These are phyloP conservation scores for Beauveria scarabaeidicola DNA, from an alignment of 2,329 filamentous ascomycete genomes.

Conservation along the genomic window DNA sequence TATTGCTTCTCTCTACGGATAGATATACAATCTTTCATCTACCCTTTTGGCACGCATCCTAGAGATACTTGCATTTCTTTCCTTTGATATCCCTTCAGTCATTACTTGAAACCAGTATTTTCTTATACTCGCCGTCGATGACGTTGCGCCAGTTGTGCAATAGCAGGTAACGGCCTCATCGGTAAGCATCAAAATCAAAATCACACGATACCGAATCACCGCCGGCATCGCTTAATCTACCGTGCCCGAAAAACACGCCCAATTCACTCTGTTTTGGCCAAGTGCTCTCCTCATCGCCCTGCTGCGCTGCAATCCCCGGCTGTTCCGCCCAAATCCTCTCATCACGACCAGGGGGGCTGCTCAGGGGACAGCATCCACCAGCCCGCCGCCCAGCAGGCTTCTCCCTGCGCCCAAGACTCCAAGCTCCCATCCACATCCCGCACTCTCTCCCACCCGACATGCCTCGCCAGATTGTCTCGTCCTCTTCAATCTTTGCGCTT, in stretches of 20 bases:
- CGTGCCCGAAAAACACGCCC: background rate
- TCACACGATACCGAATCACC: background rate
- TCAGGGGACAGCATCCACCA: conserved; percentile 3
- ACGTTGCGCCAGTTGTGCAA: too few species aligned
- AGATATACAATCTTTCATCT: too few species aligned
- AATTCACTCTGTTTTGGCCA: background rate
- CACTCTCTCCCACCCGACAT: background rate
- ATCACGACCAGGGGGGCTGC: conserved; percentile 1
- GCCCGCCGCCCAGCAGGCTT: background rate
- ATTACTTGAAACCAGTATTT: too few species aligned
- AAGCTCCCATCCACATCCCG: background rate
- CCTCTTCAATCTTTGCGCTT: background rate
- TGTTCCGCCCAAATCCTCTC: conserved; percentile 3
- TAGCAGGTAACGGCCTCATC: background rate
- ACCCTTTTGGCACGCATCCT: too few species aligned
- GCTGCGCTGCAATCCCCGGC: background rate
- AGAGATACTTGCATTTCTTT: too few species aligned
- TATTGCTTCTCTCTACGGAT: too few species aligned
- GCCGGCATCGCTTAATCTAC: background rate
- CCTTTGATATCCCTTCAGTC: too few species aligned
- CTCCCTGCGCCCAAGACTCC: conserved; percentile 5
- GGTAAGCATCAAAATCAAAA: background rate
- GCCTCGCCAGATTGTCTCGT: background rate
- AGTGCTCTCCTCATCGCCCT: background rate
- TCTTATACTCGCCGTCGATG: too few species aligned